Conservation (phyloP, 2,329 filamentous ascomycete genomes). For the Rutstroemia sp. region DNA sequence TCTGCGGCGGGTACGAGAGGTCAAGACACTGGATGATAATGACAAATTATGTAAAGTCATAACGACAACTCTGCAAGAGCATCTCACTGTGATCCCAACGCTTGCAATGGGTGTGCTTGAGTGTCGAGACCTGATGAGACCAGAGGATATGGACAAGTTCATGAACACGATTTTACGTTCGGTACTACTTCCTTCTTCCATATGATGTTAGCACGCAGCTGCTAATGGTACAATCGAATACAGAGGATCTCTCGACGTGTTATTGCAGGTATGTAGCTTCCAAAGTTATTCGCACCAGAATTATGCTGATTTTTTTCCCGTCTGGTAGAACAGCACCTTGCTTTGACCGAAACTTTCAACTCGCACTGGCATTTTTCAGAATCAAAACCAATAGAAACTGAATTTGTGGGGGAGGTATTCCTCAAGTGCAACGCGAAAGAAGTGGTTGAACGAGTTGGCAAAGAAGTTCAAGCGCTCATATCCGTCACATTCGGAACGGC, state of each 20-base stretch:
- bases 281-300: not conserved
- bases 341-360: conserved; percentile 89
- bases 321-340: conserved; percentile 78
- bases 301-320: not conserved
- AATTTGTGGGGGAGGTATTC: conserved; percentile 94
- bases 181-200: conserved; percentile 28
- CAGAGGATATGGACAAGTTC: conserved; percentile 79
- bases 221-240: not conserved
- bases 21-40: conserved; percentile 83
- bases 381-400: conserved; percentile 50
- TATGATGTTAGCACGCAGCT: not conserved
- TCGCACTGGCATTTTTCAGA: conserved; percentile 84
- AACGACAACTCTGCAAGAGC: conserved; percentile 71
- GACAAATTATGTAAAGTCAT: conserved; percentile 78
- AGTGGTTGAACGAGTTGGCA: conserved; percentile 76
- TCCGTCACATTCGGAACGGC: conserved; percentile 66
- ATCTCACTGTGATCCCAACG: conserved; percentile 88
- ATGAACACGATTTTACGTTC: conserved; percentile 92
- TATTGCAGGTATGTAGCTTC: conserved; percentile 53
- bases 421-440: conserved; percentile 87
- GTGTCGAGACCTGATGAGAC: conserved; percentile 73
- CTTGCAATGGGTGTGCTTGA: conserved; percentile 92
- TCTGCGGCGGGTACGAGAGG: conserved; percentile 75
- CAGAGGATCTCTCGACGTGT: conserved; percentile 90
- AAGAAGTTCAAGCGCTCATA: conserved; percentile 67